Conservation (phyloP, 306 rosid genomes). For the Leucaena leucocephala region DNA sequence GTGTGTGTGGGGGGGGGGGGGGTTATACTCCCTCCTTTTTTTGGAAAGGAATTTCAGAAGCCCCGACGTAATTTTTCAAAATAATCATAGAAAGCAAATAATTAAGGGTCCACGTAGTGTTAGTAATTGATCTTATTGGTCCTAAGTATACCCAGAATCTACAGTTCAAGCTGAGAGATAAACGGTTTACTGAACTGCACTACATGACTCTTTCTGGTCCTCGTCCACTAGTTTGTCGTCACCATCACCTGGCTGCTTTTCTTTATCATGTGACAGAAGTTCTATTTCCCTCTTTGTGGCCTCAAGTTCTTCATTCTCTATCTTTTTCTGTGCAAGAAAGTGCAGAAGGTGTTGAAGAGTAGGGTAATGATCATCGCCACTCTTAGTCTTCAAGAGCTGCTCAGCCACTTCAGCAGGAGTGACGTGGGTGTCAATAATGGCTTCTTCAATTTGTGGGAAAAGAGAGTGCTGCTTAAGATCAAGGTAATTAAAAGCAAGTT, state of each 20-base stretch:
- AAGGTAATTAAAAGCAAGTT: slow-evolving; percentile 43
- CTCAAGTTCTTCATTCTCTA: slow-evolving; percentile 1
- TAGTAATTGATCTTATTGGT: too few species aligned
- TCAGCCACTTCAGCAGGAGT: slow-evolving; percentile 56
- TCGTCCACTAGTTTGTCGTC: background rate
- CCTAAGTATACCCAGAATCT: background rate
- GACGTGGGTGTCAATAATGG: slow-evolving; percentile 28
- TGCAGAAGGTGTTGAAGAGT: background rate
- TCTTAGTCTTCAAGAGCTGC: slow-evolving; percentile 41
- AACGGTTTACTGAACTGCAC: background rate
- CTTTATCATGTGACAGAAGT: background rate
- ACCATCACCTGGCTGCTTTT: background rate
- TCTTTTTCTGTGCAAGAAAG: background rate
- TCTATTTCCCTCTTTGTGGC: background rate
- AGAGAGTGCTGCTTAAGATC: slow-evolving; percentile 30
- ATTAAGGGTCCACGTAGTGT: too few species aligned
- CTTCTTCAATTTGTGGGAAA: slow-evolving; percentile 34
- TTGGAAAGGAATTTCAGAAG: too few species aligned
- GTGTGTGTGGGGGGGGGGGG: too few species aligned
- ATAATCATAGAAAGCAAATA: too few species aligned
- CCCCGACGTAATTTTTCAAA: too few species aligned
- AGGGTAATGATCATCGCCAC: slow-evolving; percentile 18
- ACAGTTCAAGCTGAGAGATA: background rate
- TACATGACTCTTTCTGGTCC: background rate
- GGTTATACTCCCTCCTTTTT: too few species aligned